Evolutionary conservation across 2,329 filamentous ascomycete species (phyloP).

Genomic region (Pseudocercospora pini-densiflorae): DNA sequence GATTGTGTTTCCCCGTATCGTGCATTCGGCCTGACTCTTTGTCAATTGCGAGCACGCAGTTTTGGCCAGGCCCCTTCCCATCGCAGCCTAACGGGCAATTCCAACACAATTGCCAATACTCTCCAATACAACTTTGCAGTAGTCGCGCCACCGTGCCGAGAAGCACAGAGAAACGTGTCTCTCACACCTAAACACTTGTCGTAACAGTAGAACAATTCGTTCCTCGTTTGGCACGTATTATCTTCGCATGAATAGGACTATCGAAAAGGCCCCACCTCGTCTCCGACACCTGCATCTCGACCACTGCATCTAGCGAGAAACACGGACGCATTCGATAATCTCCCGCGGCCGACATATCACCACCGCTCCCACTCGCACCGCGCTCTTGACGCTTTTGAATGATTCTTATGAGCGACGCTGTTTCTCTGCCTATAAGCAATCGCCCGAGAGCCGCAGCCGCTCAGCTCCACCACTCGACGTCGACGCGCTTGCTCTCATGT

Average conservation of each 20-base stretch:
- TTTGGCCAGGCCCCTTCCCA: not conserved
- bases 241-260: not conserved
- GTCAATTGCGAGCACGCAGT: not conserved
- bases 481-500: slow-evolving; percentile 15
- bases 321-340: not conserved
- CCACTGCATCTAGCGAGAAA: not conserved
- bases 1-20: not conserved
- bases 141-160: not conserved
- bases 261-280: not conserved
- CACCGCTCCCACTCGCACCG: not conserved
- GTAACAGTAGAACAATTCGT: not conserved
- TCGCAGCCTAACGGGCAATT: not conserved
- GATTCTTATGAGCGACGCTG: not conserved
- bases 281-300: slow-evolving; percentile 3
- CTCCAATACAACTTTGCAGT: not conserved
- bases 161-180: not conserved
- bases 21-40: slow-evolving; percentile 7
- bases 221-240: not conserved
- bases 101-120: not conserved
- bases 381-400: not conserved
- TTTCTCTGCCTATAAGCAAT: not conserved
- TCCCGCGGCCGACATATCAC: not conserved
- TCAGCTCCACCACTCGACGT: not conserved
- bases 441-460: not conserved
- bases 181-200: not conserved